Evolutionary conservation across 2,329 filamentous ascomycete species (phyloP).

Genomic region (Ophiostoma fasciatum): DNA sequence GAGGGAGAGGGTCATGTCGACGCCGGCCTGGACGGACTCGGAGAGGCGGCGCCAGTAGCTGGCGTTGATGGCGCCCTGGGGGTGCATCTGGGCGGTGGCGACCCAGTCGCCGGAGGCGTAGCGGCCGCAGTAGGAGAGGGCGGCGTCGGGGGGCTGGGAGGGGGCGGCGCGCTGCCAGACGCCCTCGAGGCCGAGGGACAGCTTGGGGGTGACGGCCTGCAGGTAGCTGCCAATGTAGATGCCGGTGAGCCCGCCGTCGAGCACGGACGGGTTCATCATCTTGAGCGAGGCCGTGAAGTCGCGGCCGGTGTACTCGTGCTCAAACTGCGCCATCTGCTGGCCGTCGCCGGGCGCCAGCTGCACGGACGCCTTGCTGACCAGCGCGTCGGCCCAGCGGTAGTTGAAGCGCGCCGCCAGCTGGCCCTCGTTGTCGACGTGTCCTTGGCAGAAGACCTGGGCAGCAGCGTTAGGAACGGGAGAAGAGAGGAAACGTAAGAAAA

Average conservation of each 20-base stretch:
- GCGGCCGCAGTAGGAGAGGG: constrained; percentile 75
- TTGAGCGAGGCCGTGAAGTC: constrained; percentile 93
- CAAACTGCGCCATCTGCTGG: constrained; percentile 82
- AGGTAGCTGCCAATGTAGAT: constrained; percentile 95
- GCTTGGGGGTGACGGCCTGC: constrained; percentile 75
- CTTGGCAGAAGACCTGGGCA: constrained; percentile 83
- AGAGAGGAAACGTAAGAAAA: no score
- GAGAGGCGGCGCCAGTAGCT: constrained; percentile 90
- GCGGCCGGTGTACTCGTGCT: constrained; percentile 85
- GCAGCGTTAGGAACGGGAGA: no score
- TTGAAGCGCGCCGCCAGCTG: constrained; percentile 81
- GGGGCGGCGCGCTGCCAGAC: constrained; percentile 84
- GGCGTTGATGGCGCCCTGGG: constrained; percentile 73
- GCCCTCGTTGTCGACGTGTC: constrained; percentile 85
- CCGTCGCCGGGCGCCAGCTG: constrained; percentile 64
- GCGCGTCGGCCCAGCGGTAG: constrained; percentile 62
- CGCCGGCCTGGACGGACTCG: constrained; percentile 90
- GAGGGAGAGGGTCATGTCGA: constrained; percentile 84
- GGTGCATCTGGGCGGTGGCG: constrained; percentile 76
- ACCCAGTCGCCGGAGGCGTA: constrained; percentile 93
- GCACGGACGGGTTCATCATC: constrained; percentile 83
- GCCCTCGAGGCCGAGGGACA: constrained; percentile 79
- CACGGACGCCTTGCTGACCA: constrained; percentile 77
- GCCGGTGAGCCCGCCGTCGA: constrained; percentile 85
- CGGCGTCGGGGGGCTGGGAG: constrained; percentile 77